Evolutionary conservation across 805 yeast species (phyloP).

Genomic region (Candida broadrunensis): DNA sequence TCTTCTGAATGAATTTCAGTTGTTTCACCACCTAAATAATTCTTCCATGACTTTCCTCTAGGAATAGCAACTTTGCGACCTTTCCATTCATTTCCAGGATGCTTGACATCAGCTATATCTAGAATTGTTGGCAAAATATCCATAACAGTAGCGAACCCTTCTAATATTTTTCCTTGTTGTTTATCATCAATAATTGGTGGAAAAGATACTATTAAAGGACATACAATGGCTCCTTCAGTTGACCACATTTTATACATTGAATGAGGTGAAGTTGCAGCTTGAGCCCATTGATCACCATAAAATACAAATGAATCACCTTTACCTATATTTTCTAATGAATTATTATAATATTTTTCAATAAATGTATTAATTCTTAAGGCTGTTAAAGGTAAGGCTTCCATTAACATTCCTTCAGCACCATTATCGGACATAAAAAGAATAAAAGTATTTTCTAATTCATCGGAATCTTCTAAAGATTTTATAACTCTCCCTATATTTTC

Average conservation of each 20-base stretch:
- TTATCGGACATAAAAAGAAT: slow-evolving; percentile 62
- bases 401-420: slow-evolving; percentile 61
- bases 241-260: slow-evolving; percentile 57
- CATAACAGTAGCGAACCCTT: slow-evolving; percentile 54
- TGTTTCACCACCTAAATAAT: slow-evolving; percentile 26
- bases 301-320: slow-evolving; percentile 45
- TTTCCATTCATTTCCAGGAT: slow-evolving; percentile 39
- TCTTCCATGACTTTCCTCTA: slow-evolving; percentile 46
- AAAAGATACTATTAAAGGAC: slow-evolving; percentile 49
- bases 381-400: slow-evolving; percentile 52
- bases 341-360: slow-evolving; percentile 37
- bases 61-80: slow-evolving; percentile 44
- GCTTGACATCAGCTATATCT: slow-evolving; percentile 44
- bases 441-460: slow-evolving; percentile 52
- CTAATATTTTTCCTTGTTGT: slow-evolving; percentile 25
- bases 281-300: slow-evolving; percentile 61
- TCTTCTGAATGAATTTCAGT: slow-evolving; percentile 37
- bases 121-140: slow-evolving; percentile 57
- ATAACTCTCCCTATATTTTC: slow-evolving; percentile 49
- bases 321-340: slow-evolving; percentile 47
- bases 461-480: slow-evolving; percentile 35
- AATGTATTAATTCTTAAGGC: slow-evolving; percentile 19
- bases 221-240: slow-evolving; percentile 58
- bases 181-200: slow-evolving; percentile 30
- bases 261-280: slow-evolving; percentile 58